Conservation (phyloP, 106 monocot species). For the Platanthera zijinensis region DNA sequence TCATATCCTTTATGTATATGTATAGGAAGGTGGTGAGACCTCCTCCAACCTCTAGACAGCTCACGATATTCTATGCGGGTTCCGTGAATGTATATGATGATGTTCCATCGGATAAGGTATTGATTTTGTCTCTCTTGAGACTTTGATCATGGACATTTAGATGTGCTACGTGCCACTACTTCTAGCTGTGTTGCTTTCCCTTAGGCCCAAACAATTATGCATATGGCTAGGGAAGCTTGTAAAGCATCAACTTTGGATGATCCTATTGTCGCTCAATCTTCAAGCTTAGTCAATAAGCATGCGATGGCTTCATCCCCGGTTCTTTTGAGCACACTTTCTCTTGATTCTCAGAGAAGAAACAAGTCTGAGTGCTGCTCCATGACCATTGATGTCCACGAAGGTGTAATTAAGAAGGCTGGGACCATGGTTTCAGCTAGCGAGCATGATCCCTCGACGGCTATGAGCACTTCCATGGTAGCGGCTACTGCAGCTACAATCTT, state of each 20-base stretch:
- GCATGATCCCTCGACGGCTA: constrained; percentile 6
- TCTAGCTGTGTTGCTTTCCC: not conserved
- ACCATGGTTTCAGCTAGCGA: not conserved
- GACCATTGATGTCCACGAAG: not conserved
- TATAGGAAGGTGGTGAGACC: constrained; percentile 27
- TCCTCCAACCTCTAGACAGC: constrained; percentile 23
- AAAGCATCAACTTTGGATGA: constrained; percentile 2
- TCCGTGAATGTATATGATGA: constrained; percentile 59
- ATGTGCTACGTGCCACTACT: not conserved
- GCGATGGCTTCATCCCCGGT: not conserved
- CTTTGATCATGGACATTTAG: not conserved
- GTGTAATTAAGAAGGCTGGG: not conserved
- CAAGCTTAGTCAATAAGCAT: not conserved
- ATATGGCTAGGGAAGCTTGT: constrained; percentile 39
- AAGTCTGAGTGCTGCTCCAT: constrained; percentile 5
- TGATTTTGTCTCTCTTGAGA: not conserved
- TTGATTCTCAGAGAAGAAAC: not conserved
- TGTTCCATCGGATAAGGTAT: constrained; percentile 71
- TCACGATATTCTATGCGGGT: constrained; percentile 76
- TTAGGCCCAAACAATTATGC: constrained; percentile 67
- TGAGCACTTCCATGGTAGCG: constrained; percentile 5
- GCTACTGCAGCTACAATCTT: constrained; percentile 4
- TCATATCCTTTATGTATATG: not conserved
- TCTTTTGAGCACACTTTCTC: not conserved
- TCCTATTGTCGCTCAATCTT: not conserved